These are phyloP conservation scores for Podaxis mareebaensis DNA, from an alignment of 768 basidiomycete genomes.

Conservation along the genomic window DNA sequence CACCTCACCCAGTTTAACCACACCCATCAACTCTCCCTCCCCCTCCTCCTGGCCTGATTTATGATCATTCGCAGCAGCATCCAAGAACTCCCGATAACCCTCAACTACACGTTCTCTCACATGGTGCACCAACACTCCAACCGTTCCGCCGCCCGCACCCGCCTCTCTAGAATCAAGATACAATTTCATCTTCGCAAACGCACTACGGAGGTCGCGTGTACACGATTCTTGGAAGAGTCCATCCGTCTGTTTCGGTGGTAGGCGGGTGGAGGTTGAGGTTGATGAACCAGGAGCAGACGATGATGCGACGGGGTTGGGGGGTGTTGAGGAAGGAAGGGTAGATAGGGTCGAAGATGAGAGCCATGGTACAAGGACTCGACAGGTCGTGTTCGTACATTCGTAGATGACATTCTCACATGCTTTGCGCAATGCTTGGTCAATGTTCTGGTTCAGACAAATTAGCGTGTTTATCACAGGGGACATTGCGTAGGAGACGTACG, in stretches of 20 bases:
- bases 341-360: conserved; percentile 42
- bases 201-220: conserved; percentile 54
- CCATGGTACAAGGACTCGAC: conserved; percentile 65
- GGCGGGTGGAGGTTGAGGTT: conserved; percentile 7
- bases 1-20: conserved; percentile 38
- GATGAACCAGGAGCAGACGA: conserved; percentile 6
- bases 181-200: conserved; percentile 60
- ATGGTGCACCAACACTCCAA: conserved; percentile 75
- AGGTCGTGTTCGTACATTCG: conserved; percentile 56
- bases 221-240: conserved; percentile 50
- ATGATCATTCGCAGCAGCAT: conserved; percentile 29
- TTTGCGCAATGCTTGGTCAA: conserved; percentile 82
- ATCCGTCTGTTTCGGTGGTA: conserved; percentile 17
- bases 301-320: background rate
- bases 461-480: background rate
- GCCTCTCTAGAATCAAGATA: conserved; percentile 57
- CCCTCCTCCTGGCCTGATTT: conserved; percentile 29
- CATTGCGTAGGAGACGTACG: conserved; percentile 38
- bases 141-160: conserved; percentile 52
- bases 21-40: conserved; percentile 25
- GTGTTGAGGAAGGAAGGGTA: conserved; percentile 20
- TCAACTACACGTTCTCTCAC: conserved; percentile 73
- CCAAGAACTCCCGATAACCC: conserved; percentile 66
- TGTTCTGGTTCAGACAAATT: conserved; percentile 49
- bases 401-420: conserved; percentile 86